Percentiles rank a stretch among this genome's conserved stretches.
Conservation (phyloP, 306 rosid species). For the Echinosophora koreensis region DNA sequence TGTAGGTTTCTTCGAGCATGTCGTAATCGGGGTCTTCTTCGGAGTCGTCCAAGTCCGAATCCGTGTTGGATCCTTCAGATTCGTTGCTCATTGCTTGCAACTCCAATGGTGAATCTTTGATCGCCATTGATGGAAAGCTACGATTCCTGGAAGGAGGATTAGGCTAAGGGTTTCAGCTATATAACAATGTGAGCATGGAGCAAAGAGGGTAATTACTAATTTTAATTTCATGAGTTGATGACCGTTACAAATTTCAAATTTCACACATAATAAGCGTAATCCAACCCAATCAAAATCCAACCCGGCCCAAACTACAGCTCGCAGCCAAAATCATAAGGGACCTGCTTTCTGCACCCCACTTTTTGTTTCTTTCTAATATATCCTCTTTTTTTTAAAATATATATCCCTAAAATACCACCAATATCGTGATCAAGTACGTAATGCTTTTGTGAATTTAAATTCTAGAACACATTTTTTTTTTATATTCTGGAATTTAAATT, state of each 20-base stretch:
- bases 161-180: background rate
- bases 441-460: too few species aligned
- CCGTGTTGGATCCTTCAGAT: conserved; percentile 52
- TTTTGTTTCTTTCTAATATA: too few species aligned
- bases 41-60: conserved; percentile 54
- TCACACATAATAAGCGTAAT: too few species aligned
- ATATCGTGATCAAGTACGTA: too few species aligned
- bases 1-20: conserved; percentile 56
- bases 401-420: too few species aligned
- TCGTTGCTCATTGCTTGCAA: conserved; percentile 40
- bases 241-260: background rate
- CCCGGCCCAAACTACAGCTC: too few species aligned
- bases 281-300: too few species aligned
- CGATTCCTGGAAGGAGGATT: background rate
- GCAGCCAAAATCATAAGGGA: too few species aligned
- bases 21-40: conserved; percentile 54
- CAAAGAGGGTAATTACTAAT: background rate
- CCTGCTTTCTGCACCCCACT: too few species aligned
- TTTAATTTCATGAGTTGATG: background rate
- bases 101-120: conserved; percentile 17
- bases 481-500: too few species aligned
- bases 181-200: background rate
- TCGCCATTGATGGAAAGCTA: conserved; percentile 54
- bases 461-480: too few species aligned
- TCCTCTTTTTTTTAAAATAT: too few species aligned